phyloP scores from a whole-genome alignment of 2,329 filamentous ascomycete species.

The Cladosporium austrohemisphaericum region DNA sequence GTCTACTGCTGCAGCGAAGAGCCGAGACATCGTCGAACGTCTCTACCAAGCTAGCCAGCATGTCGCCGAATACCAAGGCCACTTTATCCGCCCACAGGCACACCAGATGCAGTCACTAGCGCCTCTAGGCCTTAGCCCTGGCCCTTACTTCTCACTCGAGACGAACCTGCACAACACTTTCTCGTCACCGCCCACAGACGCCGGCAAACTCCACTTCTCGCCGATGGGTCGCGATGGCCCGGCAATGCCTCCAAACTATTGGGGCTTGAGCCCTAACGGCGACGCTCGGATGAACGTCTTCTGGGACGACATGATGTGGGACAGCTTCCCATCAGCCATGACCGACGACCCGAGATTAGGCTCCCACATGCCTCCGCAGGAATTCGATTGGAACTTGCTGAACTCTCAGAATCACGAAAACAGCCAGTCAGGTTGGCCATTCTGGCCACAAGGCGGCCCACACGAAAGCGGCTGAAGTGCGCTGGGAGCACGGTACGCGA shows the following conservation, averaged over 20 bases:
- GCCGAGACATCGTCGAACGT: constrained; percentile 39
- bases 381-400: constrained; percentile 14
- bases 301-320: constrained; percentile 26
- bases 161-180: constrained; percentile 5
- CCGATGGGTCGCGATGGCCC: constrained; percentile 18
- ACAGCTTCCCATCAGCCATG: constrained; percentile 18
- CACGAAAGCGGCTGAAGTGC: constrained; percentile 6
- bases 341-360: constrained; percentile 2
- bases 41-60: constrained; percentile 39
- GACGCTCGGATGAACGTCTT: constrained; percentile 23
- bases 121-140: constrained; percentile 14
- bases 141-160: constrained; percentile 10
- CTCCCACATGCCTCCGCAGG: constrained; percentile 1
- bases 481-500: not conserved
- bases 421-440: constrained; percentile 9
- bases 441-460: constrained; percentile 7
- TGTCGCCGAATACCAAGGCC: constrained; percentile 26
- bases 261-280: constrained; percentile 20
- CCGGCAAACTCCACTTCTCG: not conserved
- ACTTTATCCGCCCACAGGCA: constrained; percentile 20
- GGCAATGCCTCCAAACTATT: constrained; percentile 15
- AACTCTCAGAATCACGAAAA: constrained; percentile 1
- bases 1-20: constrained; percentile 45
- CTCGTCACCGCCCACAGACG: constrained; percentile 10
- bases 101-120: constrained; percentile 18